Percentiles rank a stretch among this genome's conserved stretches.
Conservation (phyloP, 129 eudicot species). For the Artemisia argyi region DNA sequence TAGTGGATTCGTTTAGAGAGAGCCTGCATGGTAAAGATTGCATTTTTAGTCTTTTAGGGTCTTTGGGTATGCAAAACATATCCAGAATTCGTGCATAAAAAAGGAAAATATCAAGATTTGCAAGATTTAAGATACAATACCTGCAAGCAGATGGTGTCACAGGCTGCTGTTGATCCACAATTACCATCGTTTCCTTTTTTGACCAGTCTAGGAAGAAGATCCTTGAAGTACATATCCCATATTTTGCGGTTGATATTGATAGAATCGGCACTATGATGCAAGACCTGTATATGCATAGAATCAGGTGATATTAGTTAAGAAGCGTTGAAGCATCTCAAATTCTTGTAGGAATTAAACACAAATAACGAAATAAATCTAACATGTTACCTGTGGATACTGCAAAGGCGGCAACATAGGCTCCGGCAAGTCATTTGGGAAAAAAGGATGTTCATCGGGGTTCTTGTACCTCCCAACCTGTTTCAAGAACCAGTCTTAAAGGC, state of each 20-base stretch:
- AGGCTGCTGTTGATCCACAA: conserved; percentile 62
- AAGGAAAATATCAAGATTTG: not conserved
- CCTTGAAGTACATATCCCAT: conserved; percentile 74
- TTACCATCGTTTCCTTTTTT: conserved; percentile 79
- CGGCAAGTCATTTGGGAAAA: conserved; percentile 77
- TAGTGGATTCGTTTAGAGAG: conserved; percentile 85
- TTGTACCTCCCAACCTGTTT: conserved; percentile 83
- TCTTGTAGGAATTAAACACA: not conserved
- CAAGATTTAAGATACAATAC: conserved; percentile 28
- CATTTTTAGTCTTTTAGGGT: not conserved
- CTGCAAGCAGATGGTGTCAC: conserved; percentile 85
- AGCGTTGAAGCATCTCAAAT: not conserved
- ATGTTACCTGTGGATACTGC: conserved; percentile 75
- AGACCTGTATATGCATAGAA: conserved; percentile 52
- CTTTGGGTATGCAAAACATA: not conserved
- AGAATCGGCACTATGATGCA: conserved; percentile 64
- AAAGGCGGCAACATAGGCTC: conserved; percentile 88
- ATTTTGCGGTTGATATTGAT: conserved; percentile 64
- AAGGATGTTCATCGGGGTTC: conserved; percentile 96
- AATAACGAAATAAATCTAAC: not conserved
- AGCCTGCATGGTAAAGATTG: conserved; percentile 41
- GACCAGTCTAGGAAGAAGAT: conserved; percentile 71
- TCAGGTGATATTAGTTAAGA: not conserved
- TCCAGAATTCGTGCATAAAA: not conserved
- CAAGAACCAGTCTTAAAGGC: conserved; percentile 22